A percentile compares a stretch with the other conserved stretches of the same genome.
Evolutionary conservation across 2,329 filamentous ascomycete genomes (phyloP).

Genomic region (Ophiocordyceps sinensis): DNA sequence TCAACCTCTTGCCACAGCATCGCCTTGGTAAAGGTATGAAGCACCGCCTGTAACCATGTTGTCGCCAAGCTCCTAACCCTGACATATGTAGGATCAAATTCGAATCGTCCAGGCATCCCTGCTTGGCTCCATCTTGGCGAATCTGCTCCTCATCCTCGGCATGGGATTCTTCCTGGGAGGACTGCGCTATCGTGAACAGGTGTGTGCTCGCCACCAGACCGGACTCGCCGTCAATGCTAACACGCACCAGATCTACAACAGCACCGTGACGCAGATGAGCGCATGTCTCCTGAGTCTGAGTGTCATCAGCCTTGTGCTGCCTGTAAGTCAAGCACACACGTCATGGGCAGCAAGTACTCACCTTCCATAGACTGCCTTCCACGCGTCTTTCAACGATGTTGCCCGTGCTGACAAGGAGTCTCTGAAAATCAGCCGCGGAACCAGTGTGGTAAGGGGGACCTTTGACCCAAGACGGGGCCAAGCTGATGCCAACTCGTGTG

Average conservation of each 20-base stretch:
- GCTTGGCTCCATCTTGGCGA: slow-evolving; percentile 78
- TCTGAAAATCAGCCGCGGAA: slow-evolving; percentile 75
- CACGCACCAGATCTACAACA: slow-evolving; percentile 63
- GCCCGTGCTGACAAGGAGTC: slow-evolving; percentile 52
- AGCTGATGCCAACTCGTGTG: background rate
- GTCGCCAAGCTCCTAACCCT: background rate
- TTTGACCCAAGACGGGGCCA: slow-evolving; percentile 5
- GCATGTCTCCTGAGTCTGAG: slow-evolving; percentile 81
- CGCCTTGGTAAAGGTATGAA: slow-evolving; percentile 48
- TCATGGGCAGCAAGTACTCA: slow-evolving; percentile 4
- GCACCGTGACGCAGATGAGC: slow-evolving; percentile 91
- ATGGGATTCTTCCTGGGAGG: slow-evolving; percentile 86
- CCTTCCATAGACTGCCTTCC: slow-evolving; percentile 64
- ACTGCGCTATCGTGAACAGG: slow-evolving; percentile 70
- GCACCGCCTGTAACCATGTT: background rate
- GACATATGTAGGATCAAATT: slow-evolving; percentile 56
- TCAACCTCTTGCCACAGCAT: slow-evolving; percentile 37
- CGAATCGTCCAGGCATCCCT: slow-evolving; percentile 84
- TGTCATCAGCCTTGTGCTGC: slow-evolving; percentile 76
- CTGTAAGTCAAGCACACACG: slow-evolving; percentile 33
- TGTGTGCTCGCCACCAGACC: background rate
- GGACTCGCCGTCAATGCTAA: background rate
- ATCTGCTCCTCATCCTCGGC: slow-evolving; percentile 75
- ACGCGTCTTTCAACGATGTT: slow-evolving; percentile 62
- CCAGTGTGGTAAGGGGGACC: slow-evolving; percentile 52